A percentile compares a stretch with the other conserved stretches of the same genome.
phyloP scores from a whole-genome alignment of 1,284 basidiomycete genomes.

The Uromyces viciae-fabae region DNA sequence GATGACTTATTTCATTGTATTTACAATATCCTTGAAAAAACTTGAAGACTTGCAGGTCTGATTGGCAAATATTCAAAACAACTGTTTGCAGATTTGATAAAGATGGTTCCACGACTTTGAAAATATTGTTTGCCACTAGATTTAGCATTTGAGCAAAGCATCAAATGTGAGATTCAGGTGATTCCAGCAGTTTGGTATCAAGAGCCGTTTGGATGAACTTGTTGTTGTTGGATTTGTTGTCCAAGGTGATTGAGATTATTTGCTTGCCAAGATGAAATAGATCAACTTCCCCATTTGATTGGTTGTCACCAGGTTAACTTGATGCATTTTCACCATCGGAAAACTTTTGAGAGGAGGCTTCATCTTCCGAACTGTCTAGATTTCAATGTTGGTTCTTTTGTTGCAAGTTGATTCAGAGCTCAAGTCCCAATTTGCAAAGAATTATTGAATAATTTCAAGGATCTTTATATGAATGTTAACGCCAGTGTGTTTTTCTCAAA shows the following conservation, averaged over 20 bases:
- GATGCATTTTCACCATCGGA: too few relatives aligned
- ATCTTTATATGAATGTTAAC: background rate
- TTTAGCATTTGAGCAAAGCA: background rate
- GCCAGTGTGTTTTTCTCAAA: background rate
- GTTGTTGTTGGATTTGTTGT: conserved; percentile 1
- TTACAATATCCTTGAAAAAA: background rate
- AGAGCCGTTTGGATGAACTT: background rate
- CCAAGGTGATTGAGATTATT: background rate
- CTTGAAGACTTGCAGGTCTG: background rate
- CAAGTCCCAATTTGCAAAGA: background rate
- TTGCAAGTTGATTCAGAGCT: background rate
- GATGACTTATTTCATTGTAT: background rate
- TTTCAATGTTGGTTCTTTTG: background rate
- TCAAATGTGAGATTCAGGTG: background rate
- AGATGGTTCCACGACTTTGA: background rate
- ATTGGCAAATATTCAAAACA: background rate
- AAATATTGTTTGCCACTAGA: background rate
- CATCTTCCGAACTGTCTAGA: background rate
- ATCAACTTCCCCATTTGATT: background rate
- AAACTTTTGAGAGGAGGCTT: background rate
- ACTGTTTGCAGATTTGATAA: background rate
- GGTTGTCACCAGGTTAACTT: too few relatives aligned
- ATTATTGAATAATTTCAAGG: background rate
- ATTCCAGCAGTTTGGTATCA: background rate
- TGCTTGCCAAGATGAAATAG: background rate